These are phyloP conservation scores for Rutstroemia sydowiana DNA, from an alignment of 2,329 filamentous ascomycete species.

Conservation along the genomic window DNA sequence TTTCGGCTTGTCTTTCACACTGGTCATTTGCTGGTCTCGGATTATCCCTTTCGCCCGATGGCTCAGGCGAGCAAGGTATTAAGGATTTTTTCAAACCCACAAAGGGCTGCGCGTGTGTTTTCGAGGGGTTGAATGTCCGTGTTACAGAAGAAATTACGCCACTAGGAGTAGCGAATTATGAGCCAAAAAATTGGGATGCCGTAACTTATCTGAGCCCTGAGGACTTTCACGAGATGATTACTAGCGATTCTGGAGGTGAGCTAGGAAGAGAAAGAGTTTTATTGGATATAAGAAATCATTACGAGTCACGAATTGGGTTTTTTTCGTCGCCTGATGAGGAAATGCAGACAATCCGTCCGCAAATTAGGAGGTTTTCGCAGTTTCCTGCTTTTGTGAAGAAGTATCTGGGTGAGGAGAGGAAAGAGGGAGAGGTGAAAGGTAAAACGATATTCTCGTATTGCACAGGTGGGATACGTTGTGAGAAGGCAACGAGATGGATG, in stretches of 20 bases:
- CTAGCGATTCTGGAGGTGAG: neutral
- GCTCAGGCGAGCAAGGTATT: slow-evolving; percentile 8
- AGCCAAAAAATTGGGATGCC: slow-evolving; percentile 23
- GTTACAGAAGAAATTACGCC: slow-evolving; percentile 28
- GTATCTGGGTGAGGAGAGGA: slow-evolving; percentile 11
- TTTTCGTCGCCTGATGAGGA: slow-evolving; percentile 22
- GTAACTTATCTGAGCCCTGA: slow-evolving; percentile 23
- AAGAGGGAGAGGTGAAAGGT: neutral
- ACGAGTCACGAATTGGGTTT: slow-evolving; percentile 30
- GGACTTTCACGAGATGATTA: slow-evolving; percentile 23
- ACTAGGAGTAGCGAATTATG: slow-evolving; percentile 28
- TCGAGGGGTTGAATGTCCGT: slow-evolving; percentile 20
- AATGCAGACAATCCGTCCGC: slow-evolving; percentile 24
- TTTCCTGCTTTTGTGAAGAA: slow-evolving; percentile 29
- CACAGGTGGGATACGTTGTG: slow-evolving; percentile 30
- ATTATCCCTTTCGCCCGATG: slow-evolving; percentile 7
- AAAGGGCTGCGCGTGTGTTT: slow-evolving; percentile 26
- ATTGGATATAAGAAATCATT: slow-evolving; percentile 30
- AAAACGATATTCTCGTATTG: slow-evolving; percentile 29
- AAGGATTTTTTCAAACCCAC: slow-evolving; percentile 27
- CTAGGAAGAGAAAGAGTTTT: slow-evolving; percentile 13
- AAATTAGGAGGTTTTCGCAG: slow-evolving; percentile 28
- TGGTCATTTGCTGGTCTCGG: slow-evolving; percentile 27
- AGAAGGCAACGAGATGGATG: slow-evolving; percentile 29
- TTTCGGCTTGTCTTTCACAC: slow-evolving; percentile 22